phyloP scores from a whole-genome alignment of 2,329 filamentous ascomycete species.

The Sporothrix phasma region DNA sequence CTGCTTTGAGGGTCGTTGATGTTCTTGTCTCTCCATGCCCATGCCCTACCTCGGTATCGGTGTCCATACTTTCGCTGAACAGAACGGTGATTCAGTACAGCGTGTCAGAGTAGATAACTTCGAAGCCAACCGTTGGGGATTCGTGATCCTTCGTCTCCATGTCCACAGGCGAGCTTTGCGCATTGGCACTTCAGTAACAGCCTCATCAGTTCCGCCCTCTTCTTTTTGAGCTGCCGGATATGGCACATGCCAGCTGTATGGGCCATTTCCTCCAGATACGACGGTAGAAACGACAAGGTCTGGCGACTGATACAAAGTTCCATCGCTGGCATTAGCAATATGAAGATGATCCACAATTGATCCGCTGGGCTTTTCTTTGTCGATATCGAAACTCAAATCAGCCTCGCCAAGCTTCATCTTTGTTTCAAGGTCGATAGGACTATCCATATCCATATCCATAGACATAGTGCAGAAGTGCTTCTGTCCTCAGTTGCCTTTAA shows the following conservation, averaged over 20 bases:
- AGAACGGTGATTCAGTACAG: slow-evolving; percentile 28
- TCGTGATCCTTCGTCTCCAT: background rate
- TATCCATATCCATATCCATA: slow-evolving; percentile 3
- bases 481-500: too few species aligned
- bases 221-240: slow-evolving; percentile 14
- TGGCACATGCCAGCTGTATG: slow-evolving; percentile 31
- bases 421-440: background rate
- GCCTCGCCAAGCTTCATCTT: background rate
- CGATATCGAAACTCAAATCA: background rate
- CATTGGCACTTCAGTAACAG: slow-evolving; percentile 6
- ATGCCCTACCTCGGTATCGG: slow-evolving; percentile 35
- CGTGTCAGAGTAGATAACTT: background rate
- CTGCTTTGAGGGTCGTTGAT: slow-evolving; percentile 33
- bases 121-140: background rate
- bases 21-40: slow-evolving; percentile 34
- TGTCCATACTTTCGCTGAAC: slow-evolving; percentile 30
- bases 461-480: too few species aligned
- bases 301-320: background rate
- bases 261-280: slow-evolving; percentile 19
- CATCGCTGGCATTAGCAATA: slow-evolving; percentile 21
- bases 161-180: background rate
- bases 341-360: slow-evolving; percentile 17
- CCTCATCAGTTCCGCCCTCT: slow-evolving; percentile 11
- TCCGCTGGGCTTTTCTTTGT: slow-evolving; percentile 1
- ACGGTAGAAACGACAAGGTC: background rate